Evolutionary conservation across 768 basidiomycete genomes (phyloP).

Genomic region (Mycena amicta): DNA sequence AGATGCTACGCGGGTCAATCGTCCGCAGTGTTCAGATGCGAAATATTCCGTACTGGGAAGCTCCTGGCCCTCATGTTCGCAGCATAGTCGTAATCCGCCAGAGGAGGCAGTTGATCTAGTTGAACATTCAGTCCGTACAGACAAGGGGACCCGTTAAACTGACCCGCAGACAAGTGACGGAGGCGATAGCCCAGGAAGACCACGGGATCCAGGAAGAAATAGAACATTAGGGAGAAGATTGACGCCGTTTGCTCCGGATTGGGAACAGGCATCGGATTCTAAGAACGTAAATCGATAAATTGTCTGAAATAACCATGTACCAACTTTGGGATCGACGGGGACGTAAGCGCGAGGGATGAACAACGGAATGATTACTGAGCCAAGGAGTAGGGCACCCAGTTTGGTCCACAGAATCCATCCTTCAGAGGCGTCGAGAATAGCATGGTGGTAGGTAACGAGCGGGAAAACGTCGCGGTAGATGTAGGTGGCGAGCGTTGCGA

Average conservation of each 20-base stretch:
- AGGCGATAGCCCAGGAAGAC: conserved; percentile 46
- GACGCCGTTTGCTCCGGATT: conserved; percentile 57
- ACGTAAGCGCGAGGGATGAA: conserved; percentile 58
- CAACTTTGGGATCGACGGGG: conserved; percentile 54
- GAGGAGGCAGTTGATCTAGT: conserved; percentile 57
- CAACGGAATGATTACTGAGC: conserved; percentile 53
- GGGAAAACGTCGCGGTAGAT: conserved; percentile 65
- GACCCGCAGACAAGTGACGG: conserved; percentile 41
- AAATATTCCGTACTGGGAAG: conserved; percentile 36
- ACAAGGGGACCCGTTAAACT: background rate
- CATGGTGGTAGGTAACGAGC: conserved; percentile 52
- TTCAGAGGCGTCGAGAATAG: conserved; percentile 51
- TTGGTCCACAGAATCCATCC: conserved; percentile 58
- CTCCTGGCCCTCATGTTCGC: conserved; percentile 28
- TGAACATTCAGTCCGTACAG: background rate
- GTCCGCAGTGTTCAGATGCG: conserved; percentile 27
- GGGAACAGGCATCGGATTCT: conserved; percentile 37
- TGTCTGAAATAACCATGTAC: background rate
- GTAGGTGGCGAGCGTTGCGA: conserved; percentile 52
- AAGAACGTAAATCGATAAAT: background rate
- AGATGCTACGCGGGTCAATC: conserved; percentile 11
- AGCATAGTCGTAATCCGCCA: conserved; percentile 58
- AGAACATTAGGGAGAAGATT: conserved; percentile 44
- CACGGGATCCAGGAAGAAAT: conserved; percentile 56
- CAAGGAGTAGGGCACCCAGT: conserved; percentile 46